Conservation (phyloP, 2,329 filamentous ascomycete species). For the Penicillium fuscoglaucum region DNA sequence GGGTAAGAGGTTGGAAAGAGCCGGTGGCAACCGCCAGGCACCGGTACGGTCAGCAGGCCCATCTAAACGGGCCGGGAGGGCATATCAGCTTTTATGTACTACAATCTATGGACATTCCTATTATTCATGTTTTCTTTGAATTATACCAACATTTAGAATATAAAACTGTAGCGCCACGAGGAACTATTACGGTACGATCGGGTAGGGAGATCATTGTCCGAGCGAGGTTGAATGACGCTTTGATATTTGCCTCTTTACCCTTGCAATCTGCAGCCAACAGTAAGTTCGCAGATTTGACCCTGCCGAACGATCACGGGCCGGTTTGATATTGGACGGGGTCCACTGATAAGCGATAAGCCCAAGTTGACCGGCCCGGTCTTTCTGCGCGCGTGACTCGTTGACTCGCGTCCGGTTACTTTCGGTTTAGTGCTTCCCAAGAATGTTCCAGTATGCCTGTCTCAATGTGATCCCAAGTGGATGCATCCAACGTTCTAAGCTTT, state of each 20-base stretch:
- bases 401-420: not conserved
- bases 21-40: conserved; percentile 30
- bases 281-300: not conserved
- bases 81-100: not conserved
- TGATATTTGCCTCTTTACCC: not conserved
- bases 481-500: not conserved
- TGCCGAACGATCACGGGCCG: conserved; percentile 11
- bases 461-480: not conserved
- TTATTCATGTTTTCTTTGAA: not conserved
- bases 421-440: not conserved
- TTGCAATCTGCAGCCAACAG: not conserved
- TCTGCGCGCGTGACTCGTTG: not conserved
- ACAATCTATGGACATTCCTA: not conserved
- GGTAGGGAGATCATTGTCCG: not conserved
- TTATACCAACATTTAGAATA: not conserved
- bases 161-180: not conserved
- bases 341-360: conserved; percentile 11
- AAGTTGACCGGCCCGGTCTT: conserved; percentile 18
- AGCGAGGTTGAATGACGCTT: not conserved
- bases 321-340: conserved; percentile 9
- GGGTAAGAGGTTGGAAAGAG: conserved; percentile 1
- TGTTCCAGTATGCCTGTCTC: not conserved
- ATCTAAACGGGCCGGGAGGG: conserved; percentile 10
- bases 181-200: not conserved
- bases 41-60: conserved; percentile 24